Base-by-base conservation (phyloP, 169 alveolate species). In the Babesia microti region DNA sequence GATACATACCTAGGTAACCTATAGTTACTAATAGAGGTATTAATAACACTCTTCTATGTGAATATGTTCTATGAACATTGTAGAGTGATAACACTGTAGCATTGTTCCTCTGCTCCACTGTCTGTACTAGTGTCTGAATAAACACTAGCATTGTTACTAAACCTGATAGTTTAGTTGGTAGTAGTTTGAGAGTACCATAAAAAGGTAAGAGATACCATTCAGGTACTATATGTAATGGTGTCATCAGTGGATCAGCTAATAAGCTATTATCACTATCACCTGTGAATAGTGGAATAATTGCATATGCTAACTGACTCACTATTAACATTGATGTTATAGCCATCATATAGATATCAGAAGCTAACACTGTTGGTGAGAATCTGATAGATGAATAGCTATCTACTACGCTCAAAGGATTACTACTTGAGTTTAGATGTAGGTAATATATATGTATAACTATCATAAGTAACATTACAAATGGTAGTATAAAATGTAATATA, bases 161-260 rank as follows among this genome's bases (percentile, higher is more conserved):
- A 6, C 68, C 68, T 4, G 57, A 67, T 14, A 18, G 47, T 56
- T 56, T 56, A 56, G 37, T 41, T 34, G 70, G 71, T 3, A 50
- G 32, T 5, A 41, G 27, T 50, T 56, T 56, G 28, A 56, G 35
- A 24, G 53, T 56, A 27, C 71, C 53, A 51, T 56, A 56, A 56
- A 29, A 56, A 14, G 68, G 35, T 56, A 56, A 56, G 72, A 56
- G 53, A n/a, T 56, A 56, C 68, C 68, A 56, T 50, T 56, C 71
- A 24, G 68, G 68, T 53, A 56, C 59, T 15, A 50, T 56, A 26
- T 56, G 68, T 56, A 56, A 7, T 30, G 68, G 68, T 27, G 68
- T 56, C 17, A 19, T 34, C 14, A 34, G 53, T 41, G 43, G 48
- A 55, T 50, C 23, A 1, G 39, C 73, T 7, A 41, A 18, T 0